Base-by-base conservation (phyloP, 768 basidiomycete genomes). In the Lentinula edodes region DNA sequence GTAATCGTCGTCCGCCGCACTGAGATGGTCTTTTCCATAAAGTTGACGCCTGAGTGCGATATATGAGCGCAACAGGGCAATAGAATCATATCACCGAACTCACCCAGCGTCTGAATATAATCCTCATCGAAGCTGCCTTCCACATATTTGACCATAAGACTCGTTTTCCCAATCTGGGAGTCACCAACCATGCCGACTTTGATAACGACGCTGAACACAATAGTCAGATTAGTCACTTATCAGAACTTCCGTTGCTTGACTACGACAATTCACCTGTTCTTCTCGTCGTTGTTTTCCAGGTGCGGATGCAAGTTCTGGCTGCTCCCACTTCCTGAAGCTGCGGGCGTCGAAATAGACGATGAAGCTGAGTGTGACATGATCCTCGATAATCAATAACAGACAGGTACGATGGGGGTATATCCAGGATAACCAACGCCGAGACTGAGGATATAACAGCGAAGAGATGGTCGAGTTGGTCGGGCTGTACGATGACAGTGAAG, bases 171-270 rank as follows among this genome's bases (percentile, higher is more conserved):
- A 71, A 98, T 98, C 80, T 98, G 96, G 70, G 94, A 95, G 80
- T 99, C 96, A 54, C 97, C 97, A 52, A 99, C 94, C 96, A 99
- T 99, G 61, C 96, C 96, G 55, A 99, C 96, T 75, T 99, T 98
- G 74, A 97, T 91, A 58, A 96, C 94, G 68, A 97, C 93, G 72
- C 92, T 91, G 72, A 52, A 46, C 63, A 42, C 46, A 23, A 1
- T 20, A 34, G 41, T 65, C 50, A 66, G 59, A 23, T 23, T 23
- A 23, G 23, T 34, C 18, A 35, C 46, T 60, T 48, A 60, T 50
- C 45, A 62, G 46, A 58, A 28, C 28, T 28, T 28, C 28, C 23
- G 23, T 23, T 35, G 54, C 55, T 53, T 36, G 16, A 55, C 39
- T 43, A 50, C 35, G 43, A 39, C 62, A 70, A 43, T 23, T 56